These are phyloP conservation scores for Davidsoniella eucalypti DNA, from an alignment of 2,329 filamentous ascomycete species.

Conservation along the genomic window DNA sequence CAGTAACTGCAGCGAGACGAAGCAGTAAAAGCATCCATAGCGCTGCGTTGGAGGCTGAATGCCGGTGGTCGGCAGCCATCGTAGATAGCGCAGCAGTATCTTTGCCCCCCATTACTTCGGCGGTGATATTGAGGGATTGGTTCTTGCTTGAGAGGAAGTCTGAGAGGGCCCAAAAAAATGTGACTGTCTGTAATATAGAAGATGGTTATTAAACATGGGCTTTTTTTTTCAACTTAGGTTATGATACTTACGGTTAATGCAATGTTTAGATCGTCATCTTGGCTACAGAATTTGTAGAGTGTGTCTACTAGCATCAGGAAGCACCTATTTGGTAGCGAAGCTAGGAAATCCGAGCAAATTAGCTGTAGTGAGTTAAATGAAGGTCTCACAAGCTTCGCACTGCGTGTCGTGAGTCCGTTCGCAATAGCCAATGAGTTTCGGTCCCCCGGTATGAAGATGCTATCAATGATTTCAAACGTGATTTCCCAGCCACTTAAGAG, in stretches of 20 bases:
- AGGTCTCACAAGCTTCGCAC: conserved; percentile 62
- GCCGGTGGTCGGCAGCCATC: conserved; percentile 41
- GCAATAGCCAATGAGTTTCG: conserved; percentile 18
- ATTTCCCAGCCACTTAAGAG: conserved; percentile 72
- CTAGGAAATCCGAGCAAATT: conserved; percentile 85
- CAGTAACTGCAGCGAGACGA: conserved; percentile 53
- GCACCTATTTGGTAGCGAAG: conserved; percentile 52
- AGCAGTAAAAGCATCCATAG: conserved; percentile 66
- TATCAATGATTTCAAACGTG: conserved; percentile 71
- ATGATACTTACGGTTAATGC: conserved; percentile 58
- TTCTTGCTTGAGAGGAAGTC: conserved; percentile 59
- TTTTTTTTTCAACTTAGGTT: not conserved
- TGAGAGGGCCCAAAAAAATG: conserved; percentile 90
- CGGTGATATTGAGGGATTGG: conserved; percentile 39
- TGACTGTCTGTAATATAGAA: conserved; percentile 47
- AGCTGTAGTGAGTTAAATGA: conserved; percentile 83
- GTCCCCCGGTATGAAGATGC: conserved; percentile 45
- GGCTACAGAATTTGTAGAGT: conserved; percentile 74
- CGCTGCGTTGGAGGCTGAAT: conserved; percentile 48
- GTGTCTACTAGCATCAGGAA: conserved; percentile 70
- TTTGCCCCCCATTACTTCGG: conserved; percentile 35
- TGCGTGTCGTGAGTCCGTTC: conserved; percentile 34
- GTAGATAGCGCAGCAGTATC: conserved; percentile 35
- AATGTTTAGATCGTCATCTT: conserved; percentile 86
- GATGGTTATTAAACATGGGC: conserved; percentile 11